phyloP scores from a whole-genome alignment of 768 basidiomycete species.

The Imleria badia region DNA sequence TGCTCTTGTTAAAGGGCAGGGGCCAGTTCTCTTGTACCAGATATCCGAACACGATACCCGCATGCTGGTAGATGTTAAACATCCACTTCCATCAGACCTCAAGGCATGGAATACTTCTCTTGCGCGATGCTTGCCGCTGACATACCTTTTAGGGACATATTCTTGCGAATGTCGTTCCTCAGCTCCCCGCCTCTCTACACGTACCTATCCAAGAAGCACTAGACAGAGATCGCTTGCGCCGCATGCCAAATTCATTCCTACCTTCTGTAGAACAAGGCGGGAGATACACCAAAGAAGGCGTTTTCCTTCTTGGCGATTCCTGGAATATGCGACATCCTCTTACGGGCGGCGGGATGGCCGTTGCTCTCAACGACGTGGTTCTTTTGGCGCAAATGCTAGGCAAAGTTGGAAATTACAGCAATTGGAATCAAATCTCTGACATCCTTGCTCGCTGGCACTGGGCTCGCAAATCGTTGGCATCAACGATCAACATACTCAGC shows the following conservation, averaged over 20 bases:
- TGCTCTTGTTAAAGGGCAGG: slow-evolving; percentile 71
- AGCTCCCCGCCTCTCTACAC: slow-evolving; percentile 75
- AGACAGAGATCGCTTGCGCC: slow-evolving; percentile 76
- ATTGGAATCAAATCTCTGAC: slow-evolving; percentile 52
- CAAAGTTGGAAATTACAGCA: slow-evolving; percentile 38
- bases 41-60: slow-evolving; percentile 87
- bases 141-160: slow-evolving; percentile 56
- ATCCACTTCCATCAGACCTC: slow-evolving; percentile 78
- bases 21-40: slow-evolving; percentile 92
- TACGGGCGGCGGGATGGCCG: slow-evolving; percentile 98
- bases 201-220: slow-evolving; percentile 63
- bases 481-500: slow-evolving; percentile 90
- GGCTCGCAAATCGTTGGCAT: slow-evolving; percentile 76
- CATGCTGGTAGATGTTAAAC: slow-evolving; percentile 89
- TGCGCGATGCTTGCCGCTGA: background rate
- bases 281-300: slow-evolving; percentile 55
- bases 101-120: slow-evolving; percentile 45
- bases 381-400: slow-evolving; percentile 63
- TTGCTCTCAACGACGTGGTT: slow-evolving; percentile 86
- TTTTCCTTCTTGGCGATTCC: slow-evolving; percentile 87
- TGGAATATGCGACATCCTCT: slow-evolving; percentile 99
- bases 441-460: slow-evolving; percentile 79
- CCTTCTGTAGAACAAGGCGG: slow-evolving; percentile 71
- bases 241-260: slow-evolving; percentile 96
- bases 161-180: slow-evolving; percentile 68